Base-by-base conservation (phyloP, 768 basidiomycete species). In the Suillus plorans region DNA sequence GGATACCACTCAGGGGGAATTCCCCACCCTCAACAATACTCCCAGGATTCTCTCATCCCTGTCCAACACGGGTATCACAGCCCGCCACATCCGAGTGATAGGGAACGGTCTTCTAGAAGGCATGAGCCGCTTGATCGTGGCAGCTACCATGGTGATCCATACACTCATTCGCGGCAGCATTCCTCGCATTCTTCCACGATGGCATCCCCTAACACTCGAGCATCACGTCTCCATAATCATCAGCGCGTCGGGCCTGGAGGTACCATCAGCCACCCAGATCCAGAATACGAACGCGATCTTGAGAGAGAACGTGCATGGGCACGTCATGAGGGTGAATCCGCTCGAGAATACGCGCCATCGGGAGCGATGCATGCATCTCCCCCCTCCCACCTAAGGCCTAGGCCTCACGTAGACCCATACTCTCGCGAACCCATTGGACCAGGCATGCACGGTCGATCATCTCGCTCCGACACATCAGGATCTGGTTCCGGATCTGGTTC, bases 231-330 rank as follows among this genome's bases (percentile, higher is more conserved):
- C 56, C 90, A 90, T 73, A 81, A 80, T 65, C 89, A 90, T 75
- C 89, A 89, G 74, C 86, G 88, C 62, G 71, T 88, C 69, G 89
- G 88, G 8, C 87, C 88, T 47, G 87, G 81, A 4, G 80, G 85
- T 31, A 85, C 82, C 68, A 80, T 88, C 56, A 84, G 82, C 70
- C 72, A 76, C 67, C 72, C 75, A 44, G 79, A 78, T 45, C 67
- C 69, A 53, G 76, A 77, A 56, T 69, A 66, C 47, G 76, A 77
- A 64, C 77, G 84, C 64, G 82, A 82, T 22, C 81, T 86, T 28
- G 84, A 86, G 37, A 79, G 84, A 71, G 84, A 84, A 63, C 74
- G 69, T 42, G 67, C 68, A 47, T 76, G 75, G 75, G 62, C 73
- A 56, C 79, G 80, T 61, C 80, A 80, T 64, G 80, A 80, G 60